Base-by-base conservation (phyloP, 2,329 filamentous ascomycete species). In the Cordyceps cicadae region DNA sequence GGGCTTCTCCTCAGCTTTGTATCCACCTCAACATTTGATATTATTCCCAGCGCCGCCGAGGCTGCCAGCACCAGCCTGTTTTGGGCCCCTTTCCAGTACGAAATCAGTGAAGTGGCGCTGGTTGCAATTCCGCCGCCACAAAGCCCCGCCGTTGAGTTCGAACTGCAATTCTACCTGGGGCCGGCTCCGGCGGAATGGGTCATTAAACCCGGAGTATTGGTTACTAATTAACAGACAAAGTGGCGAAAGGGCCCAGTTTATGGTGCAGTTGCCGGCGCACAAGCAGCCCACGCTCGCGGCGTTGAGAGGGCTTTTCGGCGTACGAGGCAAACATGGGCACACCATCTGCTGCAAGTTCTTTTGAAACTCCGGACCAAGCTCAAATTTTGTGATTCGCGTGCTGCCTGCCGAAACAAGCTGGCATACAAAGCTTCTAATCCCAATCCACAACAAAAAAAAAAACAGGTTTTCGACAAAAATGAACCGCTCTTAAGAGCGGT, bases 401-500 rank as follows among this genome's bases (percentile, higher is more conserved):
- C 5, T 29, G 29, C 29, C 29, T 29, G 24, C 24, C 24, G 2
- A 24, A 24, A 24, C 4, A 24, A 24, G 4, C 4, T 24, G 24
- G 24, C 3, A 24, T 24, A 24, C 2, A 24, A 24, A 4, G 24
- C 4, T 24, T 24, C 24, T 24, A 24, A 4, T 2, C n/a, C n/a
- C n/a, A n/a, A n/a, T n/a, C n/a, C n/a, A n/a, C n/a, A n/a, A n/a
- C n/a, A n/a, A 14, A 9, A 37, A 37, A 14, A 11, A 37, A 37
- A 37, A 37, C 9, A 37, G 34, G 6, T 29, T 14, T 37, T 11
- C 1, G 8, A 14, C 11, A 15, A 39, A 24, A 54, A 39, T 5
- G 29, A 50, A 21, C 46, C 55, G 41, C 55, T 58, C 55, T 58
- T 2, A 1, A 32, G 55, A 58, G 46, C 41, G 55, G 55, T 58